phyloP scores from a whole-genome alignment of 164 flowering plant genomes.

The Berberis thunbergii region DNA sequence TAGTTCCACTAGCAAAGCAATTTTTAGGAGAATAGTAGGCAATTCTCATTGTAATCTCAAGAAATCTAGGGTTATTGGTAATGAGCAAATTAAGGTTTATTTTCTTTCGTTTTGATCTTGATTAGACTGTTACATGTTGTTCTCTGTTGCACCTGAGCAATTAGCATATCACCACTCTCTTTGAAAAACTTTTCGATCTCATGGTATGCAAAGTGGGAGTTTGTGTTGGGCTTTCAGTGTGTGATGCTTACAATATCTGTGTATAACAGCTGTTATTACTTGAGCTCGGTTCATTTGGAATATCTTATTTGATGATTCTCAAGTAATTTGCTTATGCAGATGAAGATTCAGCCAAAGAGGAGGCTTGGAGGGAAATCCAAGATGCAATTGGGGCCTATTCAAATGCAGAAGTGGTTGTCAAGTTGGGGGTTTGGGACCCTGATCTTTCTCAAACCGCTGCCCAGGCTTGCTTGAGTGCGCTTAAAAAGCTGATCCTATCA shows the following conservation, averaged over 20 bases:
- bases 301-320: neutral
- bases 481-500: conserved; percentile 61
- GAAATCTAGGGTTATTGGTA: too few species aligned
- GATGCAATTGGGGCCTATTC: conserved; percentile 48
- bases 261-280: neutral
- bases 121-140: too few species aligned
- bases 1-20: too few species aligned
- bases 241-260: neutral
- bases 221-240: neutral
- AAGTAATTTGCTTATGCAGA: conserved; percentile 28
- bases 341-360: conserved; percentile 77
- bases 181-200: neutral
- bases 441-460: conserved; percentile 21
- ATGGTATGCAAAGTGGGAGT: neutral
- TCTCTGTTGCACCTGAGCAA: neutral
- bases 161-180: neutral
- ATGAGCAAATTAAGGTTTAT: too few species aligned
- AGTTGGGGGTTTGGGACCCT: conserved; percentile 26
- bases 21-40: too few species aligned
- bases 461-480: conserved; percentile 81
- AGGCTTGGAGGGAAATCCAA: conserved; percentile 40
- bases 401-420: conserved; percentile 85
- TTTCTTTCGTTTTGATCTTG: too few species aligned
- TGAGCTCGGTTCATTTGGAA: neutral
- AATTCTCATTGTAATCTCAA: too few species aligned